Conservation (phyloP, 140 eudicot species). For the Cichorium intybus region DNA sequence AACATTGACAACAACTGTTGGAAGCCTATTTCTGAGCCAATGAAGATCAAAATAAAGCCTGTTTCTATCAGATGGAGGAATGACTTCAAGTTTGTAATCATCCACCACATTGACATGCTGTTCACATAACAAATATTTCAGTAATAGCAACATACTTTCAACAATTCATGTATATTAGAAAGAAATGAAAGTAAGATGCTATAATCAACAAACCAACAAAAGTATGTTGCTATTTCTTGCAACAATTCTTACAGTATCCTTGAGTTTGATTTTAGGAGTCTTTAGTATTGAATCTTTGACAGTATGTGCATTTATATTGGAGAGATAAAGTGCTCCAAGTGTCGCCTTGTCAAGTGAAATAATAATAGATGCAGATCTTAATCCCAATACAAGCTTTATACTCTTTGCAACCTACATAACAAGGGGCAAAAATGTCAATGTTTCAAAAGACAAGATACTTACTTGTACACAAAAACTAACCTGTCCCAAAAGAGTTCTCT, state of each 20-base stretch:
- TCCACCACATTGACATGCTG: conserved; percentile 69
- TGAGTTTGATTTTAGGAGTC: conserved; percentile 58
- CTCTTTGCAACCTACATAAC: conserved; percentile 79
- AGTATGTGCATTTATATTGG: conserved; percentile 57
- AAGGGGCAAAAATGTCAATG: conserved; percentile 7
- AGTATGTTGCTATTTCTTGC: too few species aligned
- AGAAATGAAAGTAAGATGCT: too few species aligned
- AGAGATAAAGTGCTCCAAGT: conserved; percentile 55
- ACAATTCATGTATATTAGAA: too few species aligned
- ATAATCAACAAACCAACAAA: not conserved
- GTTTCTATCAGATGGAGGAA: conserved; percentile 46
- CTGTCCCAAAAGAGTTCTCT: conserved; percentile 84
- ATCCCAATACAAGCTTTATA: conserved; percentile 60
- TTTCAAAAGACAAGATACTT: not conserved
- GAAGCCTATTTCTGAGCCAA: conserved; percentile 57
- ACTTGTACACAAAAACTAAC: conserved; percentile 30
- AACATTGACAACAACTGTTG: conserved; percentile 80
- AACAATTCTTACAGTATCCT: conserved; percentile 41
- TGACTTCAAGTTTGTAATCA: conserved; percentile 58
- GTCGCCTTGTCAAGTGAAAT: conserved; percentile 68
- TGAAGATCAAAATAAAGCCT: conserved; percentile 74
- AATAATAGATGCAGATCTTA: conserved; percentile 57
- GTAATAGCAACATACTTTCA: not conserved
- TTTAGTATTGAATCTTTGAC: conserved; percentile 66
- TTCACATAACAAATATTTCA: conserved; percentile 24